phyloP scores from a whole-genome alignment of 441 rosid species.

The Kokia cookei region DNA sequence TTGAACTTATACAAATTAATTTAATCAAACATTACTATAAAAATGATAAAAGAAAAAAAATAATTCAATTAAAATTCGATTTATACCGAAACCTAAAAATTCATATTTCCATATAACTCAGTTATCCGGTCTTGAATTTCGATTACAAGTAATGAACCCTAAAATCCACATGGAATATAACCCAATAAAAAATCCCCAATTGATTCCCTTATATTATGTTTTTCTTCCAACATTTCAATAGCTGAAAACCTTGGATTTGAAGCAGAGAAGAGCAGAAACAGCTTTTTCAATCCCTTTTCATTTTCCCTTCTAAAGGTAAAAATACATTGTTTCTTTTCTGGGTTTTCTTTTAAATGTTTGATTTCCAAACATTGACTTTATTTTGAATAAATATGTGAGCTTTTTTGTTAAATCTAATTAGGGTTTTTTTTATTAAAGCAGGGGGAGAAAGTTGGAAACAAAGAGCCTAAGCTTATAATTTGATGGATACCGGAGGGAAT shows the following conservation, averaged over 20 bases:
- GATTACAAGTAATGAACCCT: too few species aligned
- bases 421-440: not conserved
- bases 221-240: too few species aligned
- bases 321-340: not conserved
- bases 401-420: not conserved
- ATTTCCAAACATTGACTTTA: not conserved
- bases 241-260: not conserved
- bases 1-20: too few species aligned
- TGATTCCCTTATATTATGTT: too few species aligned
- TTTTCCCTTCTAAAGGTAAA: not conserved
- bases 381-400: not conserved
- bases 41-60: too few species aligned
- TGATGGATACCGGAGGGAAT: slow-evolving; percentile 43
- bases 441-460: not conserved
- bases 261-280: not conserved
- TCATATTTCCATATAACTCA: too few species aligned
- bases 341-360: not conserved
- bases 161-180: too few species aligned
- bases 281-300: not conserved
- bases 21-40: too few species aligned
- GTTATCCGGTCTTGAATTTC: too few species aligned
- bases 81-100: too few species aligned
- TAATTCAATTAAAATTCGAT: too few species aligned
- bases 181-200: too few species aligned
- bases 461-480: not conserved